phyloP scores from a whole-genome alignment of 2,329 filamentous ascomycete genomes.

The Lachnellula suecica region DNA sequence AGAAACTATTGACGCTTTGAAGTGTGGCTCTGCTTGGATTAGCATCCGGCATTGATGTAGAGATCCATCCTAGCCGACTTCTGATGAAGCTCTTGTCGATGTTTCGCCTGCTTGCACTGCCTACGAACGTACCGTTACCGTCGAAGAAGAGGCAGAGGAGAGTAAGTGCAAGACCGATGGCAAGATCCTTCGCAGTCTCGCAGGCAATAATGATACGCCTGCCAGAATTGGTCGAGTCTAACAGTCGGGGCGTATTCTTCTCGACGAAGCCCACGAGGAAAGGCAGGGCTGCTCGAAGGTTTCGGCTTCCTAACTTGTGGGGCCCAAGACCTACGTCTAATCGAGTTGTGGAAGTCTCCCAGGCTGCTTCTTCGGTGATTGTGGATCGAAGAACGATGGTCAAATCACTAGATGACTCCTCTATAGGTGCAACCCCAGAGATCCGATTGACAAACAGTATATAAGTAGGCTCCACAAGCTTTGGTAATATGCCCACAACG shows the following conservation, averaged over 20 bases:
- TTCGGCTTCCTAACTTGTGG: slow-evolving; percentile 78
- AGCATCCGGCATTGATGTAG: slow-evolving; percentile 72
- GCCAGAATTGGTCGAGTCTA: background rate
- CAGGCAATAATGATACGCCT: slow-evolving; percentile 61
- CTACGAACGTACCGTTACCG: slow-evolving; percentile 51
- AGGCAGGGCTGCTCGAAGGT: slow-evolving; percentile 72
- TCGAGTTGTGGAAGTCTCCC: slow-evolving; percentile 35
- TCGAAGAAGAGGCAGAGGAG: slow-evolving; percentile 73
- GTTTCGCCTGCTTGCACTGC: slow-evolving; percentile 2
- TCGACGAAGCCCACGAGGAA: slow-evolving; percentile 25
- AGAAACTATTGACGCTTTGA: slow-evolving; percentile 86
- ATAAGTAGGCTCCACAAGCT: slow-evolving; percentile 28
- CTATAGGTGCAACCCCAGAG: slow-evolving; percentile 9
- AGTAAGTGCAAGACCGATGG: slow-evolving; percentile 74
- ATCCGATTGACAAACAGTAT: slow-evolving; percentile 25
- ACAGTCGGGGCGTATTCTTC: slow-evolving; percentile 11
- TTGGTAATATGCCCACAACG: slow-evolving; percentile 1
- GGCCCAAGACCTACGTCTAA: slow-evolving; percentile 64
- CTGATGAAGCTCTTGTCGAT: slow-evolving; percentile 78
- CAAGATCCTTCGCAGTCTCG: slow-evolving; percentile 75
- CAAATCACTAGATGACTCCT: slow-evolving; percentile 1
- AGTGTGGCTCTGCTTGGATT: slow-evolving; percentile 84
- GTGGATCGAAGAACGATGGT: slow-evolving; percentile 43
- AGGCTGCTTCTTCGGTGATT: slow-evolving; percentile 44
- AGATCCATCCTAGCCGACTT: slow-evolving; percentile 76